Evolutionary conservation across 441 rosid species (phyloP).

Genomic region (Capsella rubella): DNA sequence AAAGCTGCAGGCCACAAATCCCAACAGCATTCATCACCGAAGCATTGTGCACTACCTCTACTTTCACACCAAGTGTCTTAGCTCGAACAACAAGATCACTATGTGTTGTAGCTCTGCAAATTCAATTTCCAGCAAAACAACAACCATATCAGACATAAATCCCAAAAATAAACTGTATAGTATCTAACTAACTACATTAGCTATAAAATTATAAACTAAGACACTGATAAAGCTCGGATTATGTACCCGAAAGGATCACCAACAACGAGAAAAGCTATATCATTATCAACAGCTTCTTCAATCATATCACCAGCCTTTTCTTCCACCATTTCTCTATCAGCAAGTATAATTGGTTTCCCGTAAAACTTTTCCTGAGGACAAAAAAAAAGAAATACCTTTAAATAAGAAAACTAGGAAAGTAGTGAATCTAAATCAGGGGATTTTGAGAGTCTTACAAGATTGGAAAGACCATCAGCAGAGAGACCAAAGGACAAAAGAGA

Average conservation of each 20-base stretch:
- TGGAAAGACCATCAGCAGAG: constrained; percentile 76
- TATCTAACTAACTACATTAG: neutral
- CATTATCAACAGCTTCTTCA: constrained; percentile 57
- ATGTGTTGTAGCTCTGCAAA: constrained; percentile 87
- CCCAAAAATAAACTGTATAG: neutral
- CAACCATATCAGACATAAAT: neutral
- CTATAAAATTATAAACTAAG: neutral
- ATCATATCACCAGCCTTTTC: constrained; percentile 77
- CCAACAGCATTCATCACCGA: constrained; percentile 97
- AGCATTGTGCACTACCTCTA: constrained; percentile 88
- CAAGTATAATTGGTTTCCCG: constrained; percentile 67
- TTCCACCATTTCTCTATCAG: constrained; percentile 96
- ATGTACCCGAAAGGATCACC: constrained; percentile 91
- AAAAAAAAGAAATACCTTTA: neutral
- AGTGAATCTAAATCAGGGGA: neutral
- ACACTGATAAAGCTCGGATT: neutral
- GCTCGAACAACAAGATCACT: constrained; percentile 93
- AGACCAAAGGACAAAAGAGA: constrained; percentile 93
- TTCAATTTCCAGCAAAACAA: neutral
- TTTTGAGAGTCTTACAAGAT: constrained; percentile 55
- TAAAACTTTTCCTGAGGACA: constrained; percentile 70
- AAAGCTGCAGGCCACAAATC: constrained; percentile 88
- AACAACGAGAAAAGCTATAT: constrained; percentile 85
- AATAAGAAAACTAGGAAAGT: neutral
- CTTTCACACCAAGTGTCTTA: constrained; percentile 67